phyloP scores from a whole-genome alignment of 768 basidiomycete genomes.

The Pleurotus ostreatus region DNA sequence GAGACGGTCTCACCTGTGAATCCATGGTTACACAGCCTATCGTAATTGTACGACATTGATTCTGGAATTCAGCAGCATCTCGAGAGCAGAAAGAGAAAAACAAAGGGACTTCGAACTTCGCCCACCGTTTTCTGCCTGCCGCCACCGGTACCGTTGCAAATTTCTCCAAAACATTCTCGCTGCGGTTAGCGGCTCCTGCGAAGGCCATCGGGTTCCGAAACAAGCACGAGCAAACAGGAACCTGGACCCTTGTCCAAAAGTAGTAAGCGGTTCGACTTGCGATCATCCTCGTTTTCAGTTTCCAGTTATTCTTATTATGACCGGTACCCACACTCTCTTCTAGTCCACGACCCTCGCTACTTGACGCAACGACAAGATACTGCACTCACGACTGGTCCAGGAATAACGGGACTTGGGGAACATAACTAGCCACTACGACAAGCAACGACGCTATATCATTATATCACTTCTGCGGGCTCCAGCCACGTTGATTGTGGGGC shows the following conservation, averaged over 20 bases:
- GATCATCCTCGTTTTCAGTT: slow-evolving; percentile 7
- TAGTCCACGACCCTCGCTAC: background rate
- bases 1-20: slow-evolving; percentile 2
- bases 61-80: background rate
- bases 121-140: background rate
- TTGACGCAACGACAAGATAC: background rate
- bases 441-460: background rate
- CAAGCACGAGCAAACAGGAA: background rate
- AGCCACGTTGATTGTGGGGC: background rate
- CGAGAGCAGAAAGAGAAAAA: background rate
- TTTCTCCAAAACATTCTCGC: background rate
- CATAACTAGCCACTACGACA: background rate
- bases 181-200: background rate
- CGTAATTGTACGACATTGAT: background rate
- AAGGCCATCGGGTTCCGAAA: background rate
- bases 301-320: slow-evolving; percentile 7
- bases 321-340: slow-evolving; percentile 7
- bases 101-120: background rate
- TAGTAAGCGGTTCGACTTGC: slow-evolving; percentile 5
- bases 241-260: background rate
- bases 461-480: background rate
- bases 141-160: background rate
- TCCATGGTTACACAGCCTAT: background rate
- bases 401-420: background rate
- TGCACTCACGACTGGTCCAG: background rate